phyloP scores from a whole-genome alignment of 139 green algal genomes.

The Picochlorum costavermella region DNA sequence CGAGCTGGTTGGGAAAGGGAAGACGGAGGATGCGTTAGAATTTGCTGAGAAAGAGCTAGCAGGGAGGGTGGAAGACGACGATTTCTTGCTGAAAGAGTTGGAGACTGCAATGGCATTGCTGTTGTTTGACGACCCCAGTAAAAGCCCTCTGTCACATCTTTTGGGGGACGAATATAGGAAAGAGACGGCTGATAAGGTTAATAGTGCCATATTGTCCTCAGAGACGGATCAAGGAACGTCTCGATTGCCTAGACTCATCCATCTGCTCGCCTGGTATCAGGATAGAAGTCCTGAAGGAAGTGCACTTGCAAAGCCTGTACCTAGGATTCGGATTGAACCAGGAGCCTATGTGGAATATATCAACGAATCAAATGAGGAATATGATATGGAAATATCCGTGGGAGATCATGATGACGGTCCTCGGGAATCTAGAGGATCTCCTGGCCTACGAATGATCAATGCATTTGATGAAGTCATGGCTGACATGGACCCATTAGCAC shows the following conservation, averaged over 20 bases:
- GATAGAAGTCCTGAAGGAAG: neutral
- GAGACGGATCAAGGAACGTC: constrained; percentile 70
- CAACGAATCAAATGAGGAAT: constrained; percentile 66
- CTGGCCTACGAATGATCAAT: too few relatives aligned
- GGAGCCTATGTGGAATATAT: constrained; percentile 59
- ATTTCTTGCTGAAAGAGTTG: constrained; percentile 80
- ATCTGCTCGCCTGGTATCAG: constrained; percentile 67
- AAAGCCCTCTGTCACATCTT: constrained; percentile 72
- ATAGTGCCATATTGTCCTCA: constrained; percentile 82
- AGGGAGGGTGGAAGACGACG: constrained; percentile 81
- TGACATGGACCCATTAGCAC: too few relatives aligned
- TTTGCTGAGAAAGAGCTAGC: constrained; percentile 91
- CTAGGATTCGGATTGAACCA: constrained; percentile 1
- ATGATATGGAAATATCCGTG: constrained; percentile 42
- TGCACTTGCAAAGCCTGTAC: too few relatives aligned
- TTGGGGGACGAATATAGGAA: constrained; percentile 81
- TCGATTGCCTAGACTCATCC: constrained; percentile 65
- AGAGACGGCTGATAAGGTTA: constrained; percentile 88
- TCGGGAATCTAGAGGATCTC: too few relatives aligned
- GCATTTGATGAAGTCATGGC: too few relatives aligned
- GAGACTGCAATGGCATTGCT: constrained; percentile 91
- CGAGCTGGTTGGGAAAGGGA: constrained; percentile 80
- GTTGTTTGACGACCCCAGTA: constrained; percentile 74
- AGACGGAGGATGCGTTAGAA: constrained; percentile 70
- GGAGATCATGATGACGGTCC: neutral